Conservation (phyloP, 345 rosid species). For the Limnanthes douglasii region DNA sequence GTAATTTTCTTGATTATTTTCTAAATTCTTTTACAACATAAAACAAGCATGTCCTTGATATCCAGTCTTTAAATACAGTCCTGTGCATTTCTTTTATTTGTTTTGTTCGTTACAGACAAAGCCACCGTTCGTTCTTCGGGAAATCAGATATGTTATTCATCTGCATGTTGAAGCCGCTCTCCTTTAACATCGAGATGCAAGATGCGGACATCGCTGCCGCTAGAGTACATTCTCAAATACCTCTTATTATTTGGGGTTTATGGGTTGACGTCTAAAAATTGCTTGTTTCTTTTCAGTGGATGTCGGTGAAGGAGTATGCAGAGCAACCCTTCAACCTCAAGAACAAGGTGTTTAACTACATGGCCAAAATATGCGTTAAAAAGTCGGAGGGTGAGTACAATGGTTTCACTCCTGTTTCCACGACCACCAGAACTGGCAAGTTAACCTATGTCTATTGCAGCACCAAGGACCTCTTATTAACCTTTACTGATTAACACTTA, state of each 20-base stretch:
- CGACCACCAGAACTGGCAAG: slow-evolving; percentile 32
- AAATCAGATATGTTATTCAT: slow-evolving; percentile 64
- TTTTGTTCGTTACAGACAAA: slow-evolving; percentile 26
- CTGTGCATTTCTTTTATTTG: not conserved
- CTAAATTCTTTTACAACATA: not conserved
- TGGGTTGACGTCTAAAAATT: not conserved
- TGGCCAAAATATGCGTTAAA: slow-evolving; percentile 27
- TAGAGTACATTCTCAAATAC: slow-evolving; percentile 28
- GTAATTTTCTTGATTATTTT: not conserved
- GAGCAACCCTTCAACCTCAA: slow-evolving; percentile 44
- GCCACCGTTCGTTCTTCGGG: slow-evolving; percentile 41
- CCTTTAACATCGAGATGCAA: slow-evolving; percentile 55
- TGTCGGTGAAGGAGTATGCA: slow-evolving; percentile 60
- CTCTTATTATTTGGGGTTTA: slow-evolving; percentile 1
- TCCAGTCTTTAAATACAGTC: not conserved
- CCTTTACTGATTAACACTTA: no score
- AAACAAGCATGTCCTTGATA: not conserved
- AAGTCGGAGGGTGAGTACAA: slow-evolving; percentile 28
- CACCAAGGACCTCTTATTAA: no score
- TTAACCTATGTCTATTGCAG: slow-evolving; percentile 32
- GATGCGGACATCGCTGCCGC: slow-evolving; percentile 75
- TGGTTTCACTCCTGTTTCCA: slow-evolving; percentile 35
- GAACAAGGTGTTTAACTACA: slow-evolving; percentile 28
- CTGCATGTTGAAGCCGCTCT: slow-evolving; percentile 51
- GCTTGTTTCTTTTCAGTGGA: slow-evolving; percentile 32